Conservation (phyloP, 2,329 filamentous ascomycete genomes). For the Ceratocystis destructans region DNA sequence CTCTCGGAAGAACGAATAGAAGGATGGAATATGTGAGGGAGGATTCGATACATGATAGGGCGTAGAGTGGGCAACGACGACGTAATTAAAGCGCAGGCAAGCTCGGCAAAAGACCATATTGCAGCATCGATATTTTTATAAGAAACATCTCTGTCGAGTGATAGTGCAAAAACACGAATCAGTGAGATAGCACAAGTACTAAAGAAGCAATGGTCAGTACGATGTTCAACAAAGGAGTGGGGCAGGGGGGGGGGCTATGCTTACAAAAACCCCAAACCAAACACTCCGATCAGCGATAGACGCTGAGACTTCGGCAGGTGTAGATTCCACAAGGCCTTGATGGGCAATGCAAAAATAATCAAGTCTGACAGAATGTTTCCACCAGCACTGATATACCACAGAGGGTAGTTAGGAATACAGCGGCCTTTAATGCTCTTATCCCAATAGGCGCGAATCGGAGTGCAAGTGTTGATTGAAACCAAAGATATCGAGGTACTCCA, state of each 20-base stretch:
- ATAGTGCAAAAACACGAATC: conserved; percentile 22
- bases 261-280: conserved; percentile 22
- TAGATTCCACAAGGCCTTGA: conserved; percentile 20
- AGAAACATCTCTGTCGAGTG: conserved; percentile 21
- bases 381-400: conserved; percentile 21
- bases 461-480: conserved; percentile 19
- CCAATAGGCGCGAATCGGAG: conserved; percentile 20
- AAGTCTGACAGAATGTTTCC: conserved; percentile 21
- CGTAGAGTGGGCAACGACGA: conserved; percentile 23
- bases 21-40: conserved; percentile 21
- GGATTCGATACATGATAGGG: conserved; percentile 23
- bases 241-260: background rate
- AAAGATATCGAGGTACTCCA: conserved; percentile 19
- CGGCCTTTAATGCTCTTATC: conserved; percentile 14
- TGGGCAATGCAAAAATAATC: conserved; percentile 19
- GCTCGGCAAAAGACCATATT: conserved; percentile 22
- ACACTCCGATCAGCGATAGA: conserved; percentile 19
- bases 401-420: conserved; percentile 20
- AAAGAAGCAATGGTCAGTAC: background rate
- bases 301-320: conserved; percentile 21
- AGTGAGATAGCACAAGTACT: conserved; percentile 23
- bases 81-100: conserved; percentile 22
- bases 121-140: conserved; percentile 24
- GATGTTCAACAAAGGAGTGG: too few relatives aligned
- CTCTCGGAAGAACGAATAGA: conserved; percentile 4